phyloP scores from a whole-genome alignment of 306 rosid genomes.

The Casuarina cunninghamiana region DNA sequence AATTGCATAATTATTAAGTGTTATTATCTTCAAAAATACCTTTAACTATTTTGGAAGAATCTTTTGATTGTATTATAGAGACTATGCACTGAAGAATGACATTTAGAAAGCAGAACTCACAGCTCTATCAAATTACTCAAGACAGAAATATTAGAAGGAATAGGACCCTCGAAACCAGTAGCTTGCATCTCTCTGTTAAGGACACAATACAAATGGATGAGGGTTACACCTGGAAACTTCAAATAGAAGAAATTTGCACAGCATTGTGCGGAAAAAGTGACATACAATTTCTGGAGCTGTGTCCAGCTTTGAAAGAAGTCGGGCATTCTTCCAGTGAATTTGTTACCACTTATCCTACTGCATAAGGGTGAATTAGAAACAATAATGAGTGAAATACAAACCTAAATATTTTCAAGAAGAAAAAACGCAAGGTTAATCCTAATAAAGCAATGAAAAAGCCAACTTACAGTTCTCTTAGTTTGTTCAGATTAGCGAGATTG shows the following conservation, averaged over 20 bases:
- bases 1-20: constrained; percentile 1
- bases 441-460: not conserved
- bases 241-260: not conserved
- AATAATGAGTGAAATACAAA: not conserved
- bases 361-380: not conserved
- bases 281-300: constrained; percentile 21
- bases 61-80: not conserved
- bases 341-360: constrained; percentile 37
- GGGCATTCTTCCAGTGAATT: constrained; percentile 40
- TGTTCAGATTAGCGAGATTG: constrained; percentile 19
- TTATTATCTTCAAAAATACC: not conserved
- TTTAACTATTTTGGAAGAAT: not conserved
- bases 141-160: constrained; percentile 28
- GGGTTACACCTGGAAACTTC: not conserved
- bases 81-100: not conserved
- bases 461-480: constrained; percentile 27
- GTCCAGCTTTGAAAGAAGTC: constrained; percentile 21
- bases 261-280: not conserved
- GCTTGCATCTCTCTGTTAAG: constrained; percentile 32
- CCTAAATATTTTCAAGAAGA: not conserved
- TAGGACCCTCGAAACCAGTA: constrained; percentile 35
- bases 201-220: not conserved
- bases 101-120: constrained; percentile 27
- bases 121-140: constrained; percentile 16
- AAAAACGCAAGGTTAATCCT: not conserved